Conservation (phyloP, 768 basidiomycete species). For the Leccinellum luteum region DNA sequence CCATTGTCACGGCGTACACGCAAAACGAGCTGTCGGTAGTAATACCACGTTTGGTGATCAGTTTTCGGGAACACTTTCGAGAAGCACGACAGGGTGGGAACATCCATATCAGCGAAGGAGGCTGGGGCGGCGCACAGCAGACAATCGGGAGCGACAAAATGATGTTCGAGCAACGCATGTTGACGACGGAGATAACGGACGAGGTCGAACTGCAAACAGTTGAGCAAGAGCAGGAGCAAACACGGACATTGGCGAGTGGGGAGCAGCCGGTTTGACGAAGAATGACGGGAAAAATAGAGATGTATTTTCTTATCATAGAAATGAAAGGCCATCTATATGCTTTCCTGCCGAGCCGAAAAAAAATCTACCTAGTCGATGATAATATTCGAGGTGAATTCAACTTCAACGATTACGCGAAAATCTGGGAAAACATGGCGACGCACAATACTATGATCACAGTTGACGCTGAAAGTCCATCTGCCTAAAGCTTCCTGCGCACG, state of each 20-base stretch:
- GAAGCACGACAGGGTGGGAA: neutral
- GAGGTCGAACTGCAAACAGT: slow-evolving; percentile 3
- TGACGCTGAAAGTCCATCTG: neutral
- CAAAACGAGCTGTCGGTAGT: slow-evolving; percentile 17
- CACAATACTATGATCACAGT: neutral
- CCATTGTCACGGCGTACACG: slow-evolving; percentile 16
- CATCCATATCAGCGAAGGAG: neutral
- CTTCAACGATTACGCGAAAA: neutral
- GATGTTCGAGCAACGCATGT: slow-evolving; percentile 3
- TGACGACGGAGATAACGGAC: neutral
- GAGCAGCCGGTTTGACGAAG: neutral
- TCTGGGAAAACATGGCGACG: too few relatives aligned
- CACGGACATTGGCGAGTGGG: neutral
- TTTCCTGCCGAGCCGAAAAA: neutral
- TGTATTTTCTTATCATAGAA: too few relatives aligned
- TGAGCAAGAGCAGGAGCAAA: neutral
- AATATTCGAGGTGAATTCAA: neutral
- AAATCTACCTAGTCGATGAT: neutral
- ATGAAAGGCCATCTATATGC: too few relatives aligned
- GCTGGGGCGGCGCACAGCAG: neutral
- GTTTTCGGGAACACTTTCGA: slow-evolving; percentile 17
- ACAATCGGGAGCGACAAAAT: slow-evolving; percentile 6
- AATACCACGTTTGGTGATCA: slow-evolving; percentile 20
- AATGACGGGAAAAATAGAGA: neutral
- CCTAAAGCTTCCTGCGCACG: neutral